phyloP scores from a whole-genome alignment of 441 rosid genomes.

The Erodium texanum region DNA sequence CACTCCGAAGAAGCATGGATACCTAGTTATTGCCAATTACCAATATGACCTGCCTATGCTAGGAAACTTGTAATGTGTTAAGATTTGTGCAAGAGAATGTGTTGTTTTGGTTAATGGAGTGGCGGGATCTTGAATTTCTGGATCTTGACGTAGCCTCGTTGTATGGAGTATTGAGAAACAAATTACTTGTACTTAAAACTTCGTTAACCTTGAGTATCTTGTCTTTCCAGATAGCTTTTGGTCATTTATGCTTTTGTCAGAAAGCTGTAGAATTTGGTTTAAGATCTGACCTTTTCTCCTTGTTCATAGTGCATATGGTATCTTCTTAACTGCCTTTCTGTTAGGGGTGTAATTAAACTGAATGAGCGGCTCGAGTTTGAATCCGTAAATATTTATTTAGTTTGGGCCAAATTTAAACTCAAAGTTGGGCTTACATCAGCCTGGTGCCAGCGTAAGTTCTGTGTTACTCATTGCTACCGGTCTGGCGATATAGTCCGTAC shows the following conservation, averaged over 20 bases:
- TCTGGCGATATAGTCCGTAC: no score
- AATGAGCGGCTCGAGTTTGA: no score
- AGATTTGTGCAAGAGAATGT: slow-evolving; percentile 1
- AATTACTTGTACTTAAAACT: background rate
- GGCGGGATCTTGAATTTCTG: background rate
- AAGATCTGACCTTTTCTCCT: no score
- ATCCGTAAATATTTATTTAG: no score
- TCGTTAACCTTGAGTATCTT: background rate
- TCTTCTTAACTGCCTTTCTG: no score
- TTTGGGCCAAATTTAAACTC: no score
- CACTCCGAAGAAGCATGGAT: slow-evolving; percentile 1
- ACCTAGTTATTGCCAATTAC: slow-evolving; percentile 10
- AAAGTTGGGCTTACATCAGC: no score
- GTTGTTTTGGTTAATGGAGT: background rate
- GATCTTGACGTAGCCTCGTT: background rate
- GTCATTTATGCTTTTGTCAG: background rate
- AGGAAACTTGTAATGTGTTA: slow-evolving; percentile 11
- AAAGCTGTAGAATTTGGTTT: background rate
- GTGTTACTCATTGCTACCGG: no score
- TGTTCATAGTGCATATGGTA: no score
- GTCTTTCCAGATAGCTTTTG: background rate
- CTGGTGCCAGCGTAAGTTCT: no score
- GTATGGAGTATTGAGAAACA: background rate
- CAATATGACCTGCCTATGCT: slow-evolving; percentile 1
- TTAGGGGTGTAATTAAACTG: no score